Base-by-base conservation (phyloP, 495 filamentous ascomycete species). In the Aspergillus mulundensis region DNA sequence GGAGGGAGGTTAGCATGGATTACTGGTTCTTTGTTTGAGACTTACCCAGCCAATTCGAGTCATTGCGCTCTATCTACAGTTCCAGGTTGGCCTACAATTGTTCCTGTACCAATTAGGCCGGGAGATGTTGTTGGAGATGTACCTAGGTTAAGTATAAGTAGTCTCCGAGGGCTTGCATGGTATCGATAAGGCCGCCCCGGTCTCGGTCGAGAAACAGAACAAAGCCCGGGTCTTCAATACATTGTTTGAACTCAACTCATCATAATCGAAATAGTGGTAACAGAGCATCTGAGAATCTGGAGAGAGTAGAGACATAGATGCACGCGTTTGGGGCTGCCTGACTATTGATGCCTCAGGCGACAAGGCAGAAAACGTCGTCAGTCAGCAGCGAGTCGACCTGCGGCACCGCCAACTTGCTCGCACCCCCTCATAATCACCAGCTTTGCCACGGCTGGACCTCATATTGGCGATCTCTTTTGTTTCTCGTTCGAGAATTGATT, bases 31-130 rank as follows among this genome's bases (percentile, higher is more conserved):
- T 28, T 36, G 18, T 5, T 12, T 11, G 25, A 16, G 15, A 55
- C 61, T 58, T 59, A 70, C 72, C 72, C 72, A 76, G 61, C 72
- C 72, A 48, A 76, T 70, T 59, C 70, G 71, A 59, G 66, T 53
- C 72, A 75, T 74, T 23, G n/a, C 38, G 18, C 2, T 65, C 19
- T 46, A 21, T 43, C n/a, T n/a, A n/a, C n/a, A n/a, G n/a, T n/a
- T n/a, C n/a, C 42, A 19, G 28, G 28, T 44, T 53, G 20, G 15
- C 8, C 40, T 49, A 3, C n/a, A 50, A 50, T 50, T 39, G 48
- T 5, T 32, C 5, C 3, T 32, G 21, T 48, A 12, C 34, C 23
- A 39, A 32, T 30, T 7, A 5, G 23, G n/a, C 14, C 5, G 49
- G 48, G 28, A 36, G 19, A 25, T 51, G 15, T 8, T 30, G 18